phyloP scores from a whole-genome alignment of 2,329 filamentous ascomycete genomes.

The Daldinia sp. region DNA sequence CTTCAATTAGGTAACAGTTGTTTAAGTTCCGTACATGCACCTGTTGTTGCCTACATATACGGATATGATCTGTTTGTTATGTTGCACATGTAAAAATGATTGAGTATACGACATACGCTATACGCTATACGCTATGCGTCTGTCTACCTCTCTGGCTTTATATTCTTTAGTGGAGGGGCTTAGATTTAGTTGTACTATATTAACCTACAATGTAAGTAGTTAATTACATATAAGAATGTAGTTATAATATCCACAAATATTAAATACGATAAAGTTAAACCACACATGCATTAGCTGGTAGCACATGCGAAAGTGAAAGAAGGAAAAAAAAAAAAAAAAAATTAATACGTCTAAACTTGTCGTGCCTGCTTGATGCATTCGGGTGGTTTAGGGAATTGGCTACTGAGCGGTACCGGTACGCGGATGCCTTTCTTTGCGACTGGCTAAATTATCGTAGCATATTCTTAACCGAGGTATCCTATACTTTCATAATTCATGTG shows the following conservation, averaged over 20 bases:
- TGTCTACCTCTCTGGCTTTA: neutral
- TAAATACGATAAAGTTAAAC: slow-evolving; percentile 1
- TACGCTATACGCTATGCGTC: neutral
- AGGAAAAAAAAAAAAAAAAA: too few relatives aligned
- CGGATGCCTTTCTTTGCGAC: neutral
- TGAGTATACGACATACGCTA: neutral
- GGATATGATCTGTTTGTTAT: too few relatives aligned
- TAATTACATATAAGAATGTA: neutral
- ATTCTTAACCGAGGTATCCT: slow-evolving; percentile 11
- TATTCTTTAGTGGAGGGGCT: neutral
- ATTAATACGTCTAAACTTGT: neutral
- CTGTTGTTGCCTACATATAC: too few relatives aligned
- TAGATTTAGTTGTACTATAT: neutral
- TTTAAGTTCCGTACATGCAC: too few relatives aligned
- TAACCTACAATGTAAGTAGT: neutral
- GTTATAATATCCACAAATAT: neutral
- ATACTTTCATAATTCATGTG: slow-evolving; percentile 18
- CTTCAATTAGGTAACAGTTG: neutral
- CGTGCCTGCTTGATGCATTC: slow-evolving; percentile 3
- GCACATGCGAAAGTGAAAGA: neutral
- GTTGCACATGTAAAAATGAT: too few relatives aligned
- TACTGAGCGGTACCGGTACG: neutral
- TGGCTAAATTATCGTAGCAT: neutral
- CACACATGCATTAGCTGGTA: slow-evolving; percentile 4
- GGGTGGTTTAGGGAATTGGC: neutral